Percentiles rank a stretch among this genome's conserved stretches.
Evolutionary conservation across 164 flowering plant genomes (phyloP).

Genomic region (Liriodendron chinense): DNA sequence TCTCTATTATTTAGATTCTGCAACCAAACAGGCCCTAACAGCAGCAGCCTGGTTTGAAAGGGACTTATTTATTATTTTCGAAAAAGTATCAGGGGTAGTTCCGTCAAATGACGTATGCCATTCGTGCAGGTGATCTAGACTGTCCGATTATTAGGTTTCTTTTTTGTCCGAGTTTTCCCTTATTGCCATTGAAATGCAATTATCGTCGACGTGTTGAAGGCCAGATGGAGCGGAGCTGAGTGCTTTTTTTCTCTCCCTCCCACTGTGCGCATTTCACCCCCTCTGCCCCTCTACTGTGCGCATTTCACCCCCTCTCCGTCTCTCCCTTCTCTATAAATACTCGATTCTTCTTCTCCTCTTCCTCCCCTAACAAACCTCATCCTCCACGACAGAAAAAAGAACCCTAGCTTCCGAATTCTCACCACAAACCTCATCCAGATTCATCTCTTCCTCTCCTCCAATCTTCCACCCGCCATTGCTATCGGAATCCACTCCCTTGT

Average conservation of each 20-base stretch:
- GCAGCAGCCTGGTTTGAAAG: too few relatives aligned
- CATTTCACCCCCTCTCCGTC: background rate
- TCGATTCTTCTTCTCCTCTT: background rate
- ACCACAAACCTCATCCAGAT: background rate
- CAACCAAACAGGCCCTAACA: too few relatives aligned
- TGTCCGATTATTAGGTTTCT: background rate
- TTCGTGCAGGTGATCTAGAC: background rate
- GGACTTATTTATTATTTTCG: too few relatives aligned
- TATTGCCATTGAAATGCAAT: background rate
- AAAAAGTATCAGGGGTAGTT: too few relatives aligned
- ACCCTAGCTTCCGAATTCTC: background rate
- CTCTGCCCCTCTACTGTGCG: background rate
- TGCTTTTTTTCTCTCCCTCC: background rate
- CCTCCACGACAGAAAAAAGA: background rate
- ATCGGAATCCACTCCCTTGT: background rate
- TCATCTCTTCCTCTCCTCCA: background rate
- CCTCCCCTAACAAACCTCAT: background rate
- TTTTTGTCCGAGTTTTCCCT: background rate
- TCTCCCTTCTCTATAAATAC: background rate
- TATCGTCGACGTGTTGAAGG: background rate
- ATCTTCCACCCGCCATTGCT: background rate
- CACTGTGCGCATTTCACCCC: background rate
- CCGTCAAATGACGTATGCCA: background rate
- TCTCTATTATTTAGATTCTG: too few relatives aligned
- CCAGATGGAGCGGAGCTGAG: background rate